Evolutionary conservation across 2,329 filamentous ascomycete genomes (phyloP), one percentile per base, ranked within the genome.

Genomic region (Epichloe gansuensis): DNA sequence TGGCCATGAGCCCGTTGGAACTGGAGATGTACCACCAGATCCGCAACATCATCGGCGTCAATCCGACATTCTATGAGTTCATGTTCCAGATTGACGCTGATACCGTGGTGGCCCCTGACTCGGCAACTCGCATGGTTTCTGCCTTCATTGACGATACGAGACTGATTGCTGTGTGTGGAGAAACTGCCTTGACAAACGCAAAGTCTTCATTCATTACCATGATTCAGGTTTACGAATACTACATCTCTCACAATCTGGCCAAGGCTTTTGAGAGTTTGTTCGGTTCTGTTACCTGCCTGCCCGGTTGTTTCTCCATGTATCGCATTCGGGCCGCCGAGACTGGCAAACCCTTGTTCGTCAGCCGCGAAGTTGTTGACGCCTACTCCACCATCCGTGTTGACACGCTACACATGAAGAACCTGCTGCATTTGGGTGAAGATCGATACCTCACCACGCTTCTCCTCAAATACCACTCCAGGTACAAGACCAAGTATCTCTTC

Each of bases 191-290:
- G 47, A 91, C 85, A 57, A 98, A 98, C 65, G 87, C 90, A 55
- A 96, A 96, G 69, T 79, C 86, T 6, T 96, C 91, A 1, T 89
- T 94, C 64, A 82, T 95, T 60, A 98, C 93, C 50, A 97, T 97
- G 91, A 98, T 98, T 67, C 93, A 98, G 71, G 91, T 98, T 37
- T 98, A 97, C 76, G 91, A 98, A 71, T 98, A 98, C 77, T 98
- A 91, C 75, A 98, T 98, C 63, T 97, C 91, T 50, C 91, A 98
- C 76, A 95, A 97, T 67, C 72, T 98, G 60, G 85, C 88, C 61
- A 97, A 98, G 73, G 93, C 91, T 12, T 98, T 98, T 67, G 91
- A 97, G 71, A 93, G 87, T 72, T 77, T 98, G 62, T 98, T 98
- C 65, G 93, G 91, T 54, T 95, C 88, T 60, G 91, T 98, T 61